These are phyloP conservation scores for Ogataea allantospora DNA, from an alignment of 805 yeast genomes.

Conservation along the genomic window DNA sequence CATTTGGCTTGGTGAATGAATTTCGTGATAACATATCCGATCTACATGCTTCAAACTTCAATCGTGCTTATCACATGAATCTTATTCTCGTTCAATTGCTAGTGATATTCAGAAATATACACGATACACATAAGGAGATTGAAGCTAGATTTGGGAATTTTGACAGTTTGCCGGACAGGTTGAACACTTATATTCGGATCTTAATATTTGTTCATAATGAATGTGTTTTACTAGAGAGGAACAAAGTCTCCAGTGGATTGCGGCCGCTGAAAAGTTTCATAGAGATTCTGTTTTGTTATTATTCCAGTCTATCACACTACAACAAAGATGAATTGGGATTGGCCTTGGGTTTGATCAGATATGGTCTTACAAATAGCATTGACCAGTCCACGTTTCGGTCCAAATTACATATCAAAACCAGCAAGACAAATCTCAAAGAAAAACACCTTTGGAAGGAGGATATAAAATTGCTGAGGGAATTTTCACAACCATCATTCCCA, in stretches of 20 bases:
- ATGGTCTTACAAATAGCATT: slow-evolving; percentile 24
- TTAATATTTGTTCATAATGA: slow-evolving; percentile 26
- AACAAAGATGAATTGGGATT: slow-evolving; percentile 25
- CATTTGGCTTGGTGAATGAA: slow-evolving; percentile 21
- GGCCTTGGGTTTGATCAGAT: slow-evolving; percentile 27
- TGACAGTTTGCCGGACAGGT: slow-evolving; percentile 26
- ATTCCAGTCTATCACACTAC: slow-evolving; percentile 26
- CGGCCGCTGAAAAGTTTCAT: slow-evolving; percentile 11
- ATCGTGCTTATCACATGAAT: slow-evolving; percentile 19
- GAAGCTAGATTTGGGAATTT: slow-evolving; percentile 24
- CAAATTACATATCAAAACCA: slow-evolving; percentile 21
- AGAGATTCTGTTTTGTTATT: slow-evolving; percentile 28
- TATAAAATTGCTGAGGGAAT: slow-evolving; percentile 15
- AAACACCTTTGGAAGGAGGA: slow-evolving; percentile 23
- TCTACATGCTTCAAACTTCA: slow-evolving; percentile 9
- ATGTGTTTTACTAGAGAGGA: slow-evolving; percentile 12
- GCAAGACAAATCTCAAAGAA: slow-evolving; percentile 17
- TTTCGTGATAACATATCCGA: slow-evolving; percentile 12
- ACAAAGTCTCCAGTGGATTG: neutral
- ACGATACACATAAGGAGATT: slow-evolving; percentile 18
- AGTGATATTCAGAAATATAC: slow-evolving; percentile 25
- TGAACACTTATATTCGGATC: slow-evolving; percentile 22
- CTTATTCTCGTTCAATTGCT: slow-evolving; percentile 23
- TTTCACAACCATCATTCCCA: slow-evolving; percentile 16
- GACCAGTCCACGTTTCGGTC: slow-evolving; percentile 28